phyloP scores from a whole-genome alignment of 75 land plant species.

The Sequoiadendron giganteum region DNA sequence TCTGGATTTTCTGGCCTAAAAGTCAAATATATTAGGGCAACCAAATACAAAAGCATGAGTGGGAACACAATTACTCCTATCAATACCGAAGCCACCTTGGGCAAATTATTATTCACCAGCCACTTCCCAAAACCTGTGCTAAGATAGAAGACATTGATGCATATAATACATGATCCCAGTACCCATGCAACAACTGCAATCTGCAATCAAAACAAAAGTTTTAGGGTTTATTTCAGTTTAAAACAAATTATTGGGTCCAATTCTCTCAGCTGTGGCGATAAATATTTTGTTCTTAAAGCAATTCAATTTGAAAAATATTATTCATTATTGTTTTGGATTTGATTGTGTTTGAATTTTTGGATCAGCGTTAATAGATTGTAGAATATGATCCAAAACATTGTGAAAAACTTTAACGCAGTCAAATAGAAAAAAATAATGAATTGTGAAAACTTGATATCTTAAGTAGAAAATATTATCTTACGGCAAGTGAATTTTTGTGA shows the following conservation, averaged over 20 bases:
- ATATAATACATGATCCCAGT: background rate
- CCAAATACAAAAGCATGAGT: background rate
- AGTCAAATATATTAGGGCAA: constrained; percentile 5
- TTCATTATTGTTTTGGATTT: no score
- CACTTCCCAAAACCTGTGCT: background rate
- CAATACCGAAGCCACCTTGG: background rate
- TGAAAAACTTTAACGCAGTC: no score
- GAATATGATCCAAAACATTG: no score
- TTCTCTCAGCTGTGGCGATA: no score
- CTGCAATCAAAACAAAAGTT: background rate
- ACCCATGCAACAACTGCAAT: constrained; percentile 5
- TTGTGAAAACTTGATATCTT: no score
- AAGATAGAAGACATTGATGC: constrained; percentile 13
- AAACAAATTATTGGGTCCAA: background rate
- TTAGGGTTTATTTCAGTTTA: background rate
- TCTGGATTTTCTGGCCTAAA: background rate
- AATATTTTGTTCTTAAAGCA: background rate
- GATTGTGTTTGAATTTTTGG: no score
- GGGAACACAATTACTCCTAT: constrained; percentile 8
- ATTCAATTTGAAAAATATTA: background rate
- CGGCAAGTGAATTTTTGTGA: constrained; percentile 18
- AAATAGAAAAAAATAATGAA: no score
- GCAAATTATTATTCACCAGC: constrained; percentile 10
- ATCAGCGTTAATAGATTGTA: no score
- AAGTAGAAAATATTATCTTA: background rate